Evolutionary conservation across 306 rosid species (phyloP).

Genomic region (Ammopiptanthus mongolicus): DNA sequence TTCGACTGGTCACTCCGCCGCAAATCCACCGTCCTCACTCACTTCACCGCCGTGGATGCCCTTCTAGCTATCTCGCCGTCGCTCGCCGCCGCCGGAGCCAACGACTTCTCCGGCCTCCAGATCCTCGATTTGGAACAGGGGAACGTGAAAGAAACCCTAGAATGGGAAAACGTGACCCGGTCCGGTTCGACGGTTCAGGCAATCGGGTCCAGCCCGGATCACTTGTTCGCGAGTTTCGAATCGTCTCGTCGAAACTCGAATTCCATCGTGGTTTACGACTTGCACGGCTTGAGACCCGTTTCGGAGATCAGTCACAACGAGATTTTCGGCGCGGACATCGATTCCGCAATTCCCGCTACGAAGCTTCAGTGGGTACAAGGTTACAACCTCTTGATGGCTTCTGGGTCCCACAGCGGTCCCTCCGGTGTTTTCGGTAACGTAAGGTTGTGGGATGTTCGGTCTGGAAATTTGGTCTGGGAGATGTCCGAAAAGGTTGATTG

Average conservation of each 20-base stretch:
- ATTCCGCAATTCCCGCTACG: slow-evolving; percentile 83
- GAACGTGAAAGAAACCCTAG: slow-evolving; percentile 39
- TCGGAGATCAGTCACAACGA: slow-evolving; percentile 65
- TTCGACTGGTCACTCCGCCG: slow-evolving; percentile 87
- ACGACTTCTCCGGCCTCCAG: slow-evolving; percentile 83
- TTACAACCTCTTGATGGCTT: slow-evolving; percentile 61
- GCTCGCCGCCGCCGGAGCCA: slow-evolving; percentile 81
- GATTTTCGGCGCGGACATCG: slow-evolving; percentile 77
- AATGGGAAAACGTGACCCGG: slow-evolving; percentile 84
- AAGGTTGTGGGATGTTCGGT: slow-evolving; percentile 77
- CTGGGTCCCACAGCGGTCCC: slow-evolving; percentile 96
- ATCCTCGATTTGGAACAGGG: slow-evolving; percentile 64
- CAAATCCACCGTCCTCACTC: slow-evolving; percentile 73
- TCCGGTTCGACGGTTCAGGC: slow-evolving; percentile 90
- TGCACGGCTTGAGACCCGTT: slow-evolving; percentile 36
- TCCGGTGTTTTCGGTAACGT: slow-evolving; percentile 74
- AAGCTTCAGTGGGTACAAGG: slow-evolving; percentile 68
- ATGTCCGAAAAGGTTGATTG: slow-evolving; percentile 67
- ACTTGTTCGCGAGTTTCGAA: slow-evolving; percentile 74
- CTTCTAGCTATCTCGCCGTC: slow-evolving; percentile 63
- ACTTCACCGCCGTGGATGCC: slow-evolving; percentile 82
- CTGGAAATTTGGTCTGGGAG: slow-evolving; percentile 66
- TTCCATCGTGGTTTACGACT: slow-evolving; percentile 69
- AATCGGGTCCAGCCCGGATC: slow-evolving; percentile 58
- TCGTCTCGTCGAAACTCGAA: slow-evolving; percentile 83